Conservation (phyloP, 257 asterid genomes). For the Scutellaria minor region DNA sequence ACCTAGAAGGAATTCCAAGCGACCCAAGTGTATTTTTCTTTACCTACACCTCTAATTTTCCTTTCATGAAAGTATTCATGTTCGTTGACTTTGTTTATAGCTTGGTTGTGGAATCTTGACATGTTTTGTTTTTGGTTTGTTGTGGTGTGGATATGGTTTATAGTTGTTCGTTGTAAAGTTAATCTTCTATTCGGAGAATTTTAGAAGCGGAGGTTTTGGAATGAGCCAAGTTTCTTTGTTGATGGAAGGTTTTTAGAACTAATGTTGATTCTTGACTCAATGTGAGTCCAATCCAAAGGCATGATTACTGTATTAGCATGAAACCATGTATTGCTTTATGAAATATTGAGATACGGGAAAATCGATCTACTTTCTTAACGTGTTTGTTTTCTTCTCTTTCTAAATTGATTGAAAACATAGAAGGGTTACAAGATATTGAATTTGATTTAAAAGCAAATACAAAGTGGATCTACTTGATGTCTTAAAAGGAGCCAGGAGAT, state of each 20-base stretch:
- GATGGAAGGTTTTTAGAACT: slow-evolving; percentile 3
- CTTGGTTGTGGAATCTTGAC: not conserved
- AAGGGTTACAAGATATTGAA: not conserved
- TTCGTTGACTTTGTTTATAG: not conserved
- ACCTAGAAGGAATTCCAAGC: slow-evolving; percentile 76
- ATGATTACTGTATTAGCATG: slow-evolving; percentile 8
- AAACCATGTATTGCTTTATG: not conserved
- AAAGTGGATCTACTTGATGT: not conserved
- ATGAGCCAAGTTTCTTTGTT: slow-evolving; percentile 15
- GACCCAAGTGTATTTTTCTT: slow-evolving; percentile 72
- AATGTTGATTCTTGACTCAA: slow-evolving; percentile 6
- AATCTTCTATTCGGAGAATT: slow-evolving; percentile 14
- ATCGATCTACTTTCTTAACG: not conserved
- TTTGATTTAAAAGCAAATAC: slow-evolving; percentile 15
- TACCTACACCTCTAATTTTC: not conserved
- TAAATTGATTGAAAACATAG: not conserved
- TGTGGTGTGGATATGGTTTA: slow-evolving; percentile 24
- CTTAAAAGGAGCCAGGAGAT: slow-evolving; percentile 14
- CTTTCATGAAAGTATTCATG: not conserved
- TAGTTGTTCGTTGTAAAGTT: slow-evolving; percentile 19
- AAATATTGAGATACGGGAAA: not conserved
- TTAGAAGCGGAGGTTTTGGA: not conserved
- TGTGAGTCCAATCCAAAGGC: not conserved
- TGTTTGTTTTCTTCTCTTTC: not conserved
- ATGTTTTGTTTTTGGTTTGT: not conserved